Percentiles rank a stretch among this genome's conserved stretches.
phyloP scores from a whole-genome alignment of 176 grass and related monocot genomes.

The Sorghum bicolor region Sorghum_bicolor_NCBIv3 NC_012873.2:52934501-52935000 shows the following conservation, averaged over 20 bases:
- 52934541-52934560: neutral
- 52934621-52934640: conserved; percentile 37
- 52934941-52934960: conserved; percentile 54
- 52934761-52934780: conserved; percentile 78
- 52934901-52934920: conserved; percentile 17
- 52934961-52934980: conserved; percentile 74
- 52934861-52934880: conserved; percentile 7
- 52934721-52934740: neutral
- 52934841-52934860: neutral
- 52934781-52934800: conserved; percentile 93
- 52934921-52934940: conserved; percentile 93
- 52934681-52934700: conserved; percentile 26
- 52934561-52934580: conserved; percentile 2
- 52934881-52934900: neutral
- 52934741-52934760: conserved; percentile 26
- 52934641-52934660: conserved; percentile 6
- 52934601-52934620: conserved; percentile 1
- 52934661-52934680: conserved; percentile 20
- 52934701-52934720: conserved; percentile 13
- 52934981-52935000: conserved; percentile 71
- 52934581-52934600: conserved; percentile 5
- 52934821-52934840: conserved; percentile 85
- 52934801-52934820: conserved; percentile 94
- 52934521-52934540: conserved; percentile 1
- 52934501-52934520: conserved; percentile 41